Base-by-base conservation (phyloP, 2,329 filamentous ascomycete species). In the Cephalotrichum gorgonifer region DNA sequence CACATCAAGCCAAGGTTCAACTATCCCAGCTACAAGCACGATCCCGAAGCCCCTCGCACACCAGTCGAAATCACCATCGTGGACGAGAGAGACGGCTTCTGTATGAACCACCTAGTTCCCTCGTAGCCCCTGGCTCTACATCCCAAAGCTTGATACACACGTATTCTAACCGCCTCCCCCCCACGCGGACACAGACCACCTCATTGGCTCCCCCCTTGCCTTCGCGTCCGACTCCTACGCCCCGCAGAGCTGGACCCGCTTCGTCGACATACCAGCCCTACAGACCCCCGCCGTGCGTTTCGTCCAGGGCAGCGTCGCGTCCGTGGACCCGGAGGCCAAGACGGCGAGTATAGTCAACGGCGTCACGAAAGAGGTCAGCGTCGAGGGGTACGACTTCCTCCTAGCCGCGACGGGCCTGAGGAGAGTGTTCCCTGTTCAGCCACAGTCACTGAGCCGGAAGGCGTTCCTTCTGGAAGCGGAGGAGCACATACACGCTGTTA, bases 81-180 rank as follows among this genome's bases (percentile, higher is more conserved):
- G 23, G 85, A 90, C 57, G 84, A 89, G 63, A 72, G 84, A n/a
- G 86, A 90, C 69, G 86, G 86, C n/a, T 89, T 81, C 62, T 89
- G 85, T 89, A 70, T 57, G 82, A 65, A 7, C 54, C n/a, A n/a
- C n/a, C n/a, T n/a, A n/a, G n/a, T n/a, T n/a, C n/a, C 39, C 6
- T 17, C 15, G 49, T 28, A 49, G 53, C 20, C 56, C 28, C 30
- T 14, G 2, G 3, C 35, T 15, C 7, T n/a, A 41, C 30, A 41
- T 28, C 30, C 27, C n/a, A 14, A 14, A 11, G 26, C 23, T 14
- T 43, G 12, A 42, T 23, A 47, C 20, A 25, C 14, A 15, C 7
- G 17, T 45, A 25, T 30, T n/a, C 26, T 28, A 3, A 28, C 23
- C 22, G 11, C 23, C 15, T 8, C 14, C 4, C 14, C 4, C 23